Base-by-base conservation (phyloP, 495 filamentous ascomycete species). In the Physcia stellaris region DNA sequence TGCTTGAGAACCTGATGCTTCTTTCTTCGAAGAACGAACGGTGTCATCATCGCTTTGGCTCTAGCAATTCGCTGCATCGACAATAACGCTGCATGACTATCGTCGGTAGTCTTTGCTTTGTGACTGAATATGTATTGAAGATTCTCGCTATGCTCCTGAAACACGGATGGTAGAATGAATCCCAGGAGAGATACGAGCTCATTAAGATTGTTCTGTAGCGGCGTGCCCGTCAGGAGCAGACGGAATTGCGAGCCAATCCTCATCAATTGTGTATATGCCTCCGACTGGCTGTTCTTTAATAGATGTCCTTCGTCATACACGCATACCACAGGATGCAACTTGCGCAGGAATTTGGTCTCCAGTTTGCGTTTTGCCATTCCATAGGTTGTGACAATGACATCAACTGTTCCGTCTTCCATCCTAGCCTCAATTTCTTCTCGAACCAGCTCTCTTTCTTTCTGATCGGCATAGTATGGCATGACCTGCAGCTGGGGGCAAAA, bases 271-370 rank as follows among this genome's bases (percentile, higher is more conserved):
- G 78, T 75, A 50, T 95, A 96, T 2, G 81, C 62, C 11, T 79
- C 70, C 0, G 87, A 88, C 12, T 75, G 73, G 19, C 75, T 74
- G 50, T 94, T 96, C 62, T 92, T 92, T 47, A 98, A 58, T 38
- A 80, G 72, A 56, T 98, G 90, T 1, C 87, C 88, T 57, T 96
- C 88, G 54, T 96, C 88, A 50, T 82, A 96, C 9, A 94, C 75
- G 44, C 82, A 86, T 6, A 77, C 68, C 36, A 63, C 56, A n/a
- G 71, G 68, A 22, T 57, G 61, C 41, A 80, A 60, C 30, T 68
- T 67, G 22, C 79, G 70, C 16, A 88, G 58, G 52, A 88, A 88
- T 40, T 70, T 70, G 42, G 73, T 70, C 51, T 88, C 83, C 9
- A 67, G 56, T 38, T 67, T 70, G n/a, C 57, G 63, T 37, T 70